Evolutionary conservation across 352 stramenopile genomes (phyloP), one percentile per base, ranked within the genome.

Genomic region (Phytophthora europaea): DNA sequence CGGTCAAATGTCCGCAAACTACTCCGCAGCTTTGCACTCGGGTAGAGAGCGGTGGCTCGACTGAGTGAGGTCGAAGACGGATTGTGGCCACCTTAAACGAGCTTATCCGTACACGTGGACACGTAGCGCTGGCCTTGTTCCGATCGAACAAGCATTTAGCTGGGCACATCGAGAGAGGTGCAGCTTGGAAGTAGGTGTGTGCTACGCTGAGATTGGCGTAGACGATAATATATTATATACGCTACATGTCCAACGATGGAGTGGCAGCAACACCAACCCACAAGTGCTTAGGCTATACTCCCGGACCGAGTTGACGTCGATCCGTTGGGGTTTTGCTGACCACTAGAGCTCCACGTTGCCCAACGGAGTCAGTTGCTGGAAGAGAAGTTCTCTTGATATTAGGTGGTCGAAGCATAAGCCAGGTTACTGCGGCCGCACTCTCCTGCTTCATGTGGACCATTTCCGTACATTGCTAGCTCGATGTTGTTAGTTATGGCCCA

Each of bases 401-500:
- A 16, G 45, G 45, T 52, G 45, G 45, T 52, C 45, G 45, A 52
- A 48, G n/a, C 16, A 6, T 52, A 52, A 9, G 3, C 3, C n/a
- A 28, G n/a, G 18, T 50, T 22, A 52, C 45, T 28, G 45, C 6
- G 28, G n/a, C 45, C 28, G 6, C 28, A 31, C 28, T 31, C 28
- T 8, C 28, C 28, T 31, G 28, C 28, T 31, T 31, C 28, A 31
- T 31, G 28, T 7, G 40, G 16, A 48, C 40, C 4, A 48, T 48
- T 22, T 51, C 45, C 45, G 38, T 69, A 63, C 18, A 18, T 60
- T 31, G 16, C 48, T 67, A 13, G 28, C 45, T 26, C 45, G n/a
- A 12, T 16, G n/a, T n/a, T 52, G 45, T 52, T 52, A 52, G 45
- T 52, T 52, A 52, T 26, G n/a, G 40, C 16, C 40, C 15, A 48